These are phyloP conservation scores for Ceratocystis albifundus DNA, from an alignment of 2,329 filamentous ascomycete species.

Conservation along the genomic window DNA sequence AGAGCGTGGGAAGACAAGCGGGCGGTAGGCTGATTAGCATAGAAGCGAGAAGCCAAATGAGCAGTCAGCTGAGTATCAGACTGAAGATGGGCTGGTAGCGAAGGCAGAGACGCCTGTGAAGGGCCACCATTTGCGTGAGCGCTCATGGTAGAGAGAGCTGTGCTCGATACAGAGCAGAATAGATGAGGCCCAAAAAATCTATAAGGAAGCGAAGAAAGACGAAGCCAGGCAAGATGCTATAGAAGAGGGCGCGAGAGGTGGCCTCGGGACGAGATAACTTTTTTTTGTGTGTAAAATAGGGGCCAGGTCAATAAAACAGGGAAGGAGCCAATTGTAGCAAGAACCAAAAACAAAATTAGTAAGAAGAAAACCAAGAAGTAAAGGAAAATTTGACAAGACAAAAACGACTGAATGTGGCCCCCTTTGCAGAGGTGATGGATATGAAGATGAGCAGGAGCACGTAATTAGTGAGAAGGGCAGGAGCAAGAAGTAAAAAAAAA, in stretches of 20 bases:
- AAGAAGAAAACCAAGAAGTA: neutral
- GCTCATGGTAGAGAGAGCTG: slow-evolving; percentile 41
- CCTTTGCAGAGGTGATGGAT: neutral
- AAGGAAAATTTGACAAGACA: neutral
- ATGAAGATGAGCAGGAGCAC: neutral
- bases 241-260: neutral
- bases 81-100: slow-evolving; percentile 72
- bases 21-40: slow-evolving; percentile 79
- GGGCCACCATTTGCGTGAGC: slow-evolving; percentile 37
- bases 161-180: neutral
- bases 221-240: neutral
- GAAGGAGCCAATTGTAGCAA: neutral
- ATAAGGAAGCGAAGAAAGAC: neutral
- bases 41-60: slow-evolving; percentile 79
- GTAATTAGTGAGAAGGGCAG: neutral
- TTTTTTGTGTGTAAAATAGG: neutral
- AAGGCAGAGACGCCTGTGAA: slow-evolving; percentile 64
- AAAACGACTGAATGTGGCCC: neutral
- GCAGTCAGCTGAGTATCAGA: slow-evolving; percentile 68
- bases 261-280: neutral
- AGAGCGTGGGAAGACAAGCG: slow-evolving; percentile 82
- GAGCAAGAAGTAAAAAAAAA: neutral
- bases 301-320: neutral
- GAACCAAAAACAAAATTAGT: neutral
- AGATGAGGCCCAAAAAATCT: neutral